Conservation (phyloP, 768 basidiomycete species). For the Boletus edulis region DNA sequence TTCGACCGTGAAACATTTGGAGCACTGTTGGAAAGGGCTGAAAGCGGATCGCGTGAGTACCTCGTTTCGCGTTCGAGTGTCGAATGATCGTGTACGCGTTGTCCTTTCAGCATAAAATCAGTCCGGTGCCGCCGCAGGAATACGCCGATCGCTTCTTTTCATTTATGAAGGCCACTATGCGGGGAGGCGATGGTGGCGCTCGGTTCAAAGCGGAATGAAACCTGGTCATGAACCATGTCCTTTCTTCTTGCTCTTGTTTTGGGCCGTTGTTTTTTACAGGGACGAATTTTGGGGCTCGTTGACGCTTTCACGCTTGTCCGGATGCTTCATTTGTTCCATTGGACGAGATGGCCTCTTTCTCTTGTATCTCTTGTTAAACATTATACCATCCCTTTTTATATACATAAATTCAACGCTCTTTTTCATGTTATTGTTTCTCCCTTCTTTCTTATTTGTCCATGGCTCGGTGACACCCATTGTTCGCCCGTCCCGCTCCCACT, state of each 20-base stretch:
- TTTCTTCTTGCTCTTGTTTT: neutral
- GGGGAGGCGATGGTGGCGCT: constrained; percentile 67
- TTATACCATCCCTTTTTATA: no score
- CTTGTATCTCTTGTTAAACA: neutral
- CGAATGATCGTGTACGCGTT: constrained; percentile 1
- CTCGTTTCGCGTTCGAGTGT: neutral
- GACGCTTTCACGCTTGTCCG: neutral
- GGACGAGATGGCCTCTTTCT: neutral
- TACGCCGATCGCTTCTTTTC: constrained; percentile 87
- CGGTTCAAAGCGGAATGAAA: constrained; percentile 45
- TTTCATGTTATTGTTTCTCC: neutral
- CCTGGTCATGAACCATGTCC: neutral
- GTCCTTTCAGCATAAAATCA: constrained; percentile 79
- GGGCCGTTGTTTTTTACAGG: no score
- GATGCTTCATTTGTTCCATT: constrained; percentile 8
- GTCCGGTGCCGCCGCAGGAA: constrained; percentile 83
- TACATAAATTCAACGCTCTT: neutral
- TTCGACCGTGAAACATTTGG: constrained; percentile 67
- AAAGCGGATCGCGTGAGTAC: constrained; percentile 78
- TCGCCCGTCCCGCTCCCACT: neutral
- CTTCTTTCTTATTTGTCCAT: no score
- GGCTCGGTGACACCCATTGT: no score
- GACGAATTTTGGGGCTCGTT: no score
- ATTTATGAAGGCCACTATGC: constrained; percentile 85
- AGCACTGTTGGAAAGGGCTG: constrained; percentile 92